A percentile compares a stretch with the other conserved stretches of the same genome.
Evolutionary conservation across 208 protist genomes (phyloP).

Genomic region (Trypanosomatidae sp.): DNA sequence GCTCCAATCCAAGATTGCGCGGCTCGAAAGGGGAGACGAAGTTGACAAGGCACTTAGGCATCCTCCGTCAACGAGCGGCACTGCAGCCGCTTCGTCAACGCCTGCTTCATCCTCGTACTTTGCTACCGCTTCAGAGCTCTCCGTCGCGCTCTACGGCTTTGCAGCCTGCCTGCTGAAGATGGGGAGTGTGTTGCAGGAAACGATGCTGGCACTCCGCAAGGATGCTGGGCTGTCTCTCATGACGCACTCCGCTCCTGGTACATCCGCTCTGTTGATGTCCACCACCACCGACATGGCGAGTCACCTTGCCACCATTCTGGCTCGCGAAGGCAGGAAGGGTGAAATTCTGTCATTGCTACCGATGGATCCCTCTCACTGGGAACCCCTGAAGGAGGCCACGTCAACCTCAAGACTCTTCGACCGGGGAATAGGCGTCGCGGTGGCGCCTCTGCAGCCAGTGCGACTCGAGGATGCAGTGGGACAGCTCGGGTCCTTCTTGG

Average conservation of each 20-base stretch:
- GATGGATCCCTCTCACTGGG: neutral
- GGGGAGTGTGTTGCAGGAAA: slow-evolving; percentile 57
- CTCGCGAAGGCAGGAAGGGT: neutral
- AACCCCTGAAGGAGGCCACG: neutral
- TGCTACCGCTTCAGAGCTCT: slow-evolving; percentile 10
- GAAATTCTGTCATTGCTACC: slow-evolving; percentile 11
- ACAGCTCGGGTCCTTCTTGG: slow-evolving; percentile 22
- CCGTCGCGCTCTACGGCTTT: slow-evolving; percentile 38
- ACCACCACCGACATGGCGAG: neutral
- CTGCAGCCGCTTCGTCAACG: neutral
- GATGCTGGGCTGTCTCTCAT: slow-evolving; percentile 14
- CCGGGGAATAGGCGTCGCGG: neutral
- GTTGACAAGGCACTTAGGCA: neutral
- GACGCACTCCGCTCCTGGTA: neutral
- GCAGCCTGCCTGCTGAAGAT: slow-evolving; percentile 49
- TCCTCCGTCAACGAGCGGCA: neutral
- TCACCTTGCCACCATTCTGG: slow-evolving; percentile 2
- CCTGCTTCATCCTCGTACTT: slow-evolving; percentile 7
- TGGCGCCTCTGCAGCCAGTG: slow-evolving; percentile 3
- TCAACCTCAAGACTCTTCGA: neutral
- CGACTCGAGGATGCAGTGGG: slow-evolving; percentile 26
- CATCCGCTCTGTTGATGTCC: neutral
- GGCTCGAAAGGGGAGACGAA: slow-evolving; percentile 6
- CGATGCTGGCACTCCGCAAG: slow-evolving; percentile 46
- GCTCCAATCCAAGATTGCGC: slow-evolving; percentile 17